Evolutionary conservation across 257 asterid genomes (phyloP).

Genomic region (Rehmannia glutinosa): DNA sequence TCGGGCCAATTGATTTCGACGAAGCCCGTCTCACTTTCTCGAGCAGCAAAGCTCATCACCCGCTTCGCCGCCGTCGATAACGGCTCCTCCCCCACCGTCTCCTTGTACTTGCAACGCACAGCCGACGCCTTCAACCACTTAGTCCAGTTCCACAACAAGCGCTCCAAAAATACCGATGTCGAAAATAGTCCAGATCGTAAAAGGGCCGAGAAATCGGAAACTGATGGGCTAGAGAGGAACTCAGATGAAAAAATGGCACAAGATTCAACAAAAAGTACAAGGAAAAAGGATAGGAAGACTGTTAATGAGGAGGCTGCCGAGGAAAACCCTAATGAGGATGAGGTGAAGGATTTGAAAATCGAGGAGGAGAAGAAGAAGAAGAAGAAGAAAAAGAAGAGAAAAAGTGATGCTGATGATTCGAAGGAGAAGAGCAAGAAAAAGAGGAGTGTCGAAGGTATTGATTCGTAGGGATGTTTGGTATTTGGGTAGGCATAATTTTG

Average conservation of each 20-base stretch:
- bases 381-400: slow-evolving; percentile 36
- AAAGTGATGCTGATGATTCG: slow-evolving; percentile 21
- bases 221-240: neutral
- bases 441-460: slow-evolving; percentile 28
- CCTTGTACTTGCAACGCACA: slow-evolving; percentile 39
- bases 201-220: neutral
- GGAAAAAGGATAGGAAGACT: neutral
- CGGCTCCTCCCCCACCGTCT: slow-evolving; percentile 45
- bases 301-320: slow-evolving; percentile 26
- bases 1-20: slow-evolving; percentile 34
- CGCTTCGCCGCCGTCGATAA: slow-evolving; percentile 40
- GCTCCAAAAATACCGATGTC: neutral
- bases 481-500: neutral
- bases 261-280: slow-evolving; percentile 9
- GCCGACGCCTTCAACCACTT: slow-evolving; percentile 44
- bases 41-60: slow-evolving; percentile 45
- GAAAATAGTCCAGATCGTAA: neutral
- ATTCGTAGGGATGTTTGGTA: neutral
- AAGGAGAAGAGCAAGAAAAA: slow-evolving; percentile 23
- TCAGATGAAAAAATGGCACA: neutral
- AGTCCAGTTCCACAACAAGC: slow-evolving; percentile 38
- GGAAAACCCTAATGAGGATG: slow-evolving; percentile 3
- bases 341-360: neutral
- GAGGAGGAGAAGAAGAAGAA: slow-evolving; percentile 27
- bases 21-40: slow-evolving; percentile 33